Evolutionary conservation across 2,329 filamentous ascomycete species (phyloP).

Genomic region (Diaporthe longicolla): DNA sequence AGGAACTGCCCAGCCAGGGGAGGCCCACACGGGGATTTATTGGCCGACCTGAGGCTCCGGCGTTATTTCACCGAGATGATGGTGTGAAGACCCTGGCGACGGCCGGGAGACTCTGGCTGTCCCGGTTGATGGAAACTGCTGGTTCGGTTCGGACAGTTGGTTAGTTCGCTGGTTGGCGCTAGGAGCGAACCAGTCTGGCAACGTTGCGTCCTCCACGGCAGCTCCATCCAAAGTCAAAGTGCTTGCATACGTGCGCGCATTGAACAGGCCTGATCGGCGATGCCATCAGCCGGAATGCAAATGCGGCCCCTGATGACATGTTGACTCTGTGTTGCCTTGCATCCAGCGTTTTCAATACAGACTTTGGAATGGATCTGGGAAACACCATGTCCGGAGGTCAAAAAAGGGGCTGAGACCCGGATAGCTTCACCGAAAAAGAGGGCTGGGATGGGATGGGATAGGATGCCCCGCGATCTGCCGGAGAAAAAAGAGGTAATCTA

Average conservation of each 20-base stretch:
- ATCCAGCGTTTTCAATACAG: neutral
- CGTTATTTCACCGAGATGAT: conserved; percentile 32
- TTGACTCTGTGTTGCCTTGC: neutral
- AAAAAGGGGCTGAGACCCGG: conserved; percentile 34
- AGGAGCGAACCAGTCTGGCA: conserved; percentile 25
- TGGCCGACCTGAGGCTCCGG: conserved; percentile 28
- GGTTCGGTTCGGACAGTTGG: conserved; percentile 21
- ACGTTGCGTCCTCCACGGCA: neutral
- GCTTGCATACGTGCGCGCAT: conserved; percentile 9
- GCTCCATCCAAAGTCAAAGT: conserved; percentile 14
- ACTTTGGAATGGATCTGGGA: conserved; percentile 3
- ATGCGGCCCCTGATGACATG: conserved; percentile 5
- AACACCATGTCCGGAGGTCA: conserved; percentile 20
- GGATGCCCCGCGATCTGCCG: conserved; percentile 29
- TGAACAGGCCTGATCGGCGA: conserved; percentile 24
- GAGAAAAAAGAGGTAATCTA: conserved; percentile 27
- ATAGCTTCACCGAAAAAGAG: conserved; percentile 29
- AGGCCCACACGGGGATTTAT: conserved; percentile 7
- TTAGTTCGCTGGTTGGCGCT: conserved; percentile 7
- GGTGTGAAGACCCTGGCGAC: conserved; percentile 30
- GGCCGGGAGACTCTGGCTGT: conserved; percentile 15
- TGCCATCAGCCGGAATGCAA: conserved; percentile 14
- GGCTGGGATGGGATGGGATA: conserved; percentile 17
- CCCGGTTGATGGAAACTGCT: conserved; percentile 18
- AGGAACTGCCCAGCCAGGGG: conserved; percentile 9